Conservation (phyloP, 768 basidiomycete genomes). For the Boletus eberwhitei region DNA sequence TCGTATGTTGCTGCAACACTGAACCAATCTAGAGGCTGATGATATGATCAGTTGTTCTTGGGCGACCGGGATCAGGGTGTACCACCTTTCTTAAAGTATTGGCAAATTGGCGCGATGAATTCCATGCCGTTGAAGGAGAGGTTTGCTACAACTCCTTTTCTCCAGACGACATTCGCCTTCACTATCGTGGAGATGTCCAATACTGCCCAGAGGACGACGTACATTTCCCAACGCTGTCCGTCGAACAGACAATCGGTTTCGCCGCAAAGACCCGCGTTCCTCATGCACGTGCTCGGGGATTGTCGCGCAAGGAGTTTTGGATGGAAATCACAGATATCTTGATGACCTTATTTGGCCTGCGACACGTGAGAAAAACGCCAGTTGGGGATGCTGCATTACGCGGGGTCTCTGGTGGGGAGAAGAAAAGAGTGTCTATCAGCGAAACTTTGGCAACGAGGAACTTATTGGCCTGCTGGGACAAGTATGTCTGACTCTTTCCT, state of each 20-base stretch:
- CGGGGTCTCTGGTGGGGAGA: slow-evolving; percentile 74
- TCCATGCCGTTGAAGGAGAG: slow-evolving; percentile 62
- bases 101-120: slow-evolving; percentile 72
- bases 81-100: slow-evolving; percentile 80
- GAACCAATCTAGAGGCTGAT: not conserved
- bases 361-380: slow-evolving; percentile 66
- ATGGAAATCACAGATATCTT: slow-evolving; percentile 41
- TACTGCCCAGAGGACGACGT: slow-evolving; percentile 85
- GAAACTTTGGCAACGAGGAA: slow-evolving; percentile 72
- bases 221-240: slow-evolving; percentile 82
- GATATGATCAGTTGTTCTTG: slow-evolving; percentile 63
- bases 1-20: slow-evolving; percentile 40
- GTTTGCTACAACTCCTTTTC: slow-evolving; percentile 76
- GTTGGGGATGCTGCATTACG: slow-evolving; percentile 79
- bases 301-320: slow-evolving; percentile 35
- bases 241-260: slow-evolving; percentile 70
- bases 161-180: slow-evolving; percentile 56
- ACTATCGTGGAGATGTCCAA: slow-evolving; percentile 75
- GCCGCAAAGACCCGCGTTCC: slow-evolving; percentile 70
- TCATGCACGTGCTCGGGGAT: slow-evolving; percentile 42
- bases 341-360: slow-evolving; percentile 72
- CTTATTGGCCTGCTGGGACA: slow-evolving; percentile 77
- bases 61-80: slow-evolving; percentile 83
- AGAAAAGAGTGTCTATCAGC: slow-evolving; percentile 77
- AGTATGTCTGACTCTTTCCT: slow-evolving; percentile 35